Base-by-base conservation (phyloP, 805 yeast species). In the Teunomyces kruisii region DNA sequence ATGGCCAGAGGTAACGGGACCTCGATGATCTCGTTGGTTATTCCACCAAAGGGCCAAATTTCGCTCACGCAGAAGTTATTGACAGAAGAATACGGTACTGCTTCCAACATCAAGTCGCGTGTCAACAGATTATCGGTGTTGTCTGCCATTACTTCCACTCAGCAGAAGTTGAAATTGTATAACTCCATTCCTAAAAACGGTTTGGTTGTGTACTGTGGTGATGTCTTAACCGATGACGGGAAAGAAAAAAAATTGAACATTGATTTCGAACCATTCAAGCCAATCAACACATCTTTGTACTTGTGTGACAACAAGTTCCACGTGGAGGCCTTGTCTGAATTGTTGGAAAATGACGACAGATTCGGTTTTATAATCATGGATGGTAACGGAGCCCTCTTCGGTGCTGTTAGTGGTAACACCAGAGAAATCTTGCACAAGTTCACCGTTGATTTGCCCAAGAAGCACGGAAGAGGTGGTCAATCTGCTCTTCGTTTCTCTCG, bases 391-490 rank as follows among this genome's bases (percentile, higher is more conserved):
- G 88, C 97, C 2, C 76, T 94, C 55, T 94, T 94, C 58, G 99
- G 99, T 71, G 79, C 95, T 14, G 82, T 94, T 45, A 83, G 95
- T 37, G 99, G 99, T 67, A 94, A 94, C 74, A 91, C 96, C 39
- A 86, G 99, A 76, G 97, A 94, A 51, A 88, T 94, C 37, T 76
- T 94, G 62, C 96, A 92, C 71, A 94, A 94, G 71, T 94, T 94
- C 72, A 86, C 76, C 1, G 99, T 94, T 45, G 99, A 94, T 70
- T 78, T 94, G 59, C 99, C 99, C 59, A 94, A 94, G 78, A 94
- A 94, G 88, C 99, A 94, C 78, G 99, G 99, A 62, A 87, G 99
- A 80, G 99, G 99, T 87, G 99, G 99, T 86, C 99, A 94, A 76
- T 94, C 99, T 51, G 99, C 99, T 37, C 67, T 94, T 57, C 98